Conservation (phyloP, 768 basidiomycete species). For the Pleurotus giganteus region DNA sequence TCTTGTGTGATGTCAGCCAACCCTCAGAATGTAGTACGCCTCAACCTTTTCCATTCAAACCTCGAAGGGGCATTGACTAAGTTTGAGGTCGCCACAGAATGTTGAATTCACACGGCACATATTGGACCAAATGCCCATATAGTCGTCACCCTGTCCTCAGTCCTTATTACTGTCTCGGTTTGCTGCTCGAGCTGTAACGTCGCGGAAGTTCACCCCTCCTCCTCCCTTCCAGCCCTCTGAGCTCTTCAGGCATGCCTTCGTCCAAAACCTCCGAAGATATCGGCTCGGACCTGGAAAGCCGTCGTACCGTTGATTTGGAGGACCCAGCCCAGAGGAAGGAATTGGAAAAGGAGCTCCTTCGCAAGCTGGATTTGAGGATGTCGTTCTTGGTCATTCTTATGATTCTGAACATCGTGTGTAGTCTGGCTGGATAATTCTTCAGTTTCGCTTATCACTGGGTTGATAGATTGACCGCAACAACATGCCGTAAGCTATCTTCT, state of each 20-base stretch:
- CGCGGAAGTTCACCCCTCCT: neutral
- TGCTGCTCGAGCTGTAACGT: neutral
- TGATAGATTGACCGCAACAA: conserved; percentile 68
- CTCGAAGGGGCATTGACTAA: neutral
- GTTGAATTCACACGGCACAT: neutral
- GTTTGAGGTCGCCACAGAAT: neutral
- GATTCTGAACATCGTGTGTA: conserved; percentile 22
- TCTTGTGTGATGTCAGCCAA: too few relatives aligned
- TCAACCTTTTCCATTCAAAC: too few relatives aligned
- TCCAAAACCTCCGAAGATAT: conserved; percentile 2
- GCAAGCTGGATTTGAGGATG: conserved; percentile 51
- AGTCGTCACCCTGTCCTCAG: neutral
- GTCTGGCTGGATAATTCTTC: neutral
- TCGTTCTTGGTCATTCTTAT: conserved; percentile 33
- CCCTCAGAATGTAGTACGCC: neutral
- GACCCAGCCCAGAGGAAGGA: conserved; percentile 6
- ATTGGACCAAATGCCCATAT: neutral
- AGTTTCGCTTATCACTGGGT: neutral
- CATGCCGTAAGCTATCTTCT: conserved; percentile 41
- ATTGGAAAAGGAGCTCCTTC: conserved; percentile 36
- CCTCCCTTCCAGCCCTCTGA: neutral
- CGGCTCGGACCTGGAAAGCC: neutral
- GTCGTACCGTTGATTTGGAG: conserved; percentile 6
- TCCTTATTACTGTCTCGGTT: neutral
- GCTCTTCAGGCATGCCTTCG: neutral